Base-by-base conservation (phyloP, 148 eudicot species). In the Vaccinium macrocarpon region DNA sequence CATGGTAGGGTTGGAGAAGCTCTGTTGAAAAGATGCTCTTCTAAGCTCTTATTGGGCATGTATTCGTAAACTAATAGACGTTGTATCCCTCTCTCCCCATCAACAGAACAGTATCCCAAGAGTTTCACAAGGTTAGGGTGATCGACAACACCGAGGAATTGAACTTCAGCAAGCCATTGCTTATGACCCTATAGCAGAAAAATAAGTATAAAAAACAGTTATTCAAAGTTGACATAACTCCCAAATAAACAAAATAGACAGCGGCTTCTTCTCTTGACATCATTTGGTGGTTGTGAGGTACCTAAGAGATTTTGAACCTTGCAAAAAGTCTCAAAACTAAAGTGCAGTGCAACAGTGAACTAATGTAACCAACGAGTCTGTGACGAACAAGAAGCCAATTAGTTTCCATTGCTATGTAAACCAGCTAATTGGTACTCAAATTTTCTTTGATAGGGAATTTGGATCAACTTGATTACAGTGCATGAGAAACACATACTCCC, bases 151-250 rank as follows among this genome's bases (percentile, higher is more conserved):
- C 96, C 95, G 56, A 95, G 97, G 86, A 94, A 94, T 74, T 93
- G 98, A 71, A 95, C 98, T 89, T 95, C 98, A 50, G 98, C 90
- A 57, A 95, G 89, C 94, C 97, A 95, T 87, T 95, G 90, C 86
- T 92, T 91, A 88, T 94, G 96, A 14, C 95, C 95, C 98, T 96
- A 51, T 85, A 87, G 49, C 38, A 62, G 35, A 53, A 68, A 38
- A 70, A 38, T 0, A 70, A 4, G 74, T 13, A 82, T 6, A 73
- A 55, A 38, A 73, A 73, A 72, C 70, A 32, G 29, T 53, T 38
- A 72, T 21, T 18, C 9, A 71, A 51, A 50, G 9, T 21, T 8
- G 8, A 19, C 13, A 46, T 2, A 7, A 42, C n/a, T 35, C 21
- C n/a, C 23, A 66, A 64, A 64, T 46, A 80, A 21, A 32, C 14